phyloP scores from a whole-genome alignment of 2,329 filamentous ascomycete genomes.

The Apiospora malaysiana region DNA sequence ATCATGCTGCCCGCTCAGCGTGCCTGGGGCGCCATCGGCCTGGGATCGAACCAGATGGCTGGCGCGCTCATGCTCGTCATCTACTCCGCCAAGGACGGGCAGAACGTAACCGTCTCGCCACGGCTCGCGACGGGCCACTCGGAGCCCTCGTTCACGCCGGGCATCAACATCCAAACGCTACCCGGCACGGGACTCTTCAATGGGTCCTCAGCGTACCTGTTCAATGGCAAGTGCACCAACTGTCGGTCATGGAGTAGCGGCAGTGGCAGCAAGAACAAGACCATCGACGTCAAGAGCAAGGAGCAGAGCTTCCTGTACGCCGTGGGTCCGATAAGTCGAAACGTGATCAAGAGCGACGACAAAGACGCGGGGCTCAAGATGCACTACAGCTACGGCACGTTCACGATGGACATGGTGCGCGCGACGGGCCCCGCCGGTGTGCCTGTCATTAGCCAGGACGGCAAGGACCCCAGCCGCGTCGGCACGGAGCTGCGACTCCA shows the following conservation, averaged over 20 bases:
- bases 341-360: constrained; percentile 49
- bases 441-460: constrained; percentile 45
- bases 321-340: constrained; percentile 51
- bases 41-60: constrained; percentile 58
- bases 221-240: constrained; percentile 58
- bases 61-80: constrained; percentile 60
- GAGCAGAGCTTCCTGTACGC: constrained; percentile 61
- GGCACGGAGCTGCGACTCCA: constrained; percentile 41
- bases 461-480: constrained; percentile 30
- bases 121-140: constrained; percentile 55
- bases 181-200: constrained; percentile 54
- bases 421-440: constrained; percentile 53
- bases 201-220: constrained; percentile 48
- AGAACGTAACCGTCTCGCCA: constrained; percentile 62
- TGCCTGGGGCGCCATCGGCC: constrained; percentile 61
- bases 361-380: constrained; percentile 52
- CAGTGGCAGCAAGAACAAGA: constrained; percentile 25
- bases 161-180: constrained; percentile 51
- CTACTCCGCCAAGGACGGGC: constrained; percentile 53
- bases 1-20: constrained; percentile 51
- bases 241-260: constrained; percentile 59
- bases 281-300: constrained; percentile 55
- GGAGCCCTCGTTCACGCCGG: constrained; percentile 56
- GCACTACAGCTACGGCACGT: constrained; percentile 60
- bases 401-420: constrained; percentile 59